A percentile compares a stretch with the other conserved stretches of the same genome.
phyloP scores from a whole-genome alignment of 2,329 filamentous ascomycete species.

The Didymella pomorum region DNA sequence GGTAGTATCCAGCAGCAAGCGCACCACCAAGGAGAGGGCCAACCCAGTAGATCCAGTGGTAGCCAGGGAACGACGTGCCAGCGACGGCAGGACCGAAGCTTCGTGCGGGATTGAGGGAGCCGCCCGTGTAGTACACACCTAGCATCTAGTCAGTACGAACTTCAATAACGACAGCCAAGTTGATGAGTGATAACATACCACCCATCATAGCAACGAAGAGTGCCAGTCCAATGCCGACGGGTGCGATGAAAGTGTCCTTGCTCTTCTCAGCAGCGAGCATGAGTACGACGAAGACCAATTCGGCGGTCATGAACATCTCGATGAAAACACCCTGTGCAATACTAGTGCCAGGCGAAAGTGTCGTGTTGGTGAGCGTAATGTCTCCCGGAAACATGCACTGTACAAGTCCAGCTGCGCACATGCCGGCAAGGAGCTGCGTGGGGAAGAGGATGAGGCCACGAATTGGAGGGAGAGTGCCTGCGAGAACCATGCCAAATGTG shows the following conservation, averaged over 20 bases:
- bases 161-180: neutral
- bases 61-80: constrained; percentile 40
- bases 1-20: constrained; percentile 58
- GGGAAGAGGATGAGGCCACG: constrained; percentile 34
- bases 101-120: constrained; percentile 55
- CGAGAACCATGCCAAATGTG: constrained; percentile 36
- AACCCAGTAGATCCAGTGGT: constrained; percentile 55
- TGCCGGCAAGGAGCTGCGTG: constrained; percentile 34
- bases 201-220: constrained; percentile 40
- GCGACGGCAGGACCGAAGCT: constrained; percentile 31
- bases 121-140: constrained; percentile 53
- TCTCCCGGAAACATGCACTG: constrained; percentile 36
- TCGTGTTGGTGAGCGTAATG: constrained; percentile 33
- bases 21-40: constrained; percentile 52
- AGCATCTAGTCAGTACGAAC: constrained; percentile 1
- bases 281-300: constrained; percentile 35
- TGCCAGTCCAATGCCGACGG: constrained; percentile 26
- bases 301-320: constrained; percentile 35
- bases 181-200: constrained; percentile 17
- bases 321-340: constrained; percentile 33
- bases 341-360: constrained; percentile 25
- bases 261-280: constrained; percentile 45
- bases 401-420: constrained; percentile 37
- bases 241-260: constrained; percentile 38
- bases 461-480: constrained; percentile 25